phyloP scores from a whole-genome alignment of 2,329 filamentous ascomycete genomes.

The Ophiognomonia clavigignenti-juglandacearum region DNA sequence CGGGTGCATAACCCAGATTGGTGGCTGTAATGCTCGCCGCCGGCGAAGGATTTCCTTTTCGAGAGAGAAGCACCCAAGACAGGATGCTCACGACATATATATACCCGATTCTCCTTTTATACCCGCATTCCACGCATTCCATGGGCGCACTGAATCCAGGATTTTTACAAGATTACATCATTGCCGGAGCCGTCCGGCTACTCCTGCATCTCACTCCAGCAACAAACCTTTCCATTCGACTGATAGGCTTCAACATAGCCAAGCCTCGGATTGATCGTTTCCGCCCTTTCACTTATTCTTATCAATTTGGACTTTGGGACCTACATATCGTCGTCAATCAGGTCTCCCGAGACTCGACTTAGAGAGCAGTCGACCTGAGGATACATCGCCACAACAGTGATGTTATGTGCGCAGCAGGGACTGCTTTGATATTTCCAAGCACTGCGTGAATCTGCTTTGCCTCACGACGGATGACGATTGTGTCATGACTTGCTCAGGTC shows the following conservation, averaged over 20 bases:
- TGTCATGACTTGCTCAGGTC: neutral
- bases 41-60: neutral
- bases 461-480: conserved; percentile 15
- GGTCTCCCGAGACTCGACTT: too few species aligned
- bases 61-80: neutral
- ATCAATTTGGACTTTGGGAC: too few species aligned
- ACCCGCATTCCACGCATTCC: conserved; percentile 15
- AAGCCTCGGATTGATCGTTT: too few species aligned
- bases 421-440: neutral
- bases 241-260: too few species aligned
- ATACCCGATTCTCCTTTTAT: conserved; percentile 11
- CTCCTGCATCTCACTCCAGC: neutral
- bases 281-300: neutral
- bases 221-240: too few species aligned
- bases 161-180: conserved; percentile 2
- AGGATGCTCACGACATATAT: conserved; percentile 1
- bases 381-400: too few species aligned
- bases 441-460: neutral
- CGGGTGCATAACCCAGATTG: neutral
- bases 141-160: conserved; percentile 14
- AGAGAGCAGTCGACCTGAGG: neutral
- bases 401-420: conserved; percentile 1
- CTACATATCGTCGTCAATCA: too few species aligned
- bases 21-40: conserved; percentile 2
- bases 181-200: neutral